phyloP scores from a whole-genome alignment of 306 rosid species.

The Prunus armeniaca region DNA sequence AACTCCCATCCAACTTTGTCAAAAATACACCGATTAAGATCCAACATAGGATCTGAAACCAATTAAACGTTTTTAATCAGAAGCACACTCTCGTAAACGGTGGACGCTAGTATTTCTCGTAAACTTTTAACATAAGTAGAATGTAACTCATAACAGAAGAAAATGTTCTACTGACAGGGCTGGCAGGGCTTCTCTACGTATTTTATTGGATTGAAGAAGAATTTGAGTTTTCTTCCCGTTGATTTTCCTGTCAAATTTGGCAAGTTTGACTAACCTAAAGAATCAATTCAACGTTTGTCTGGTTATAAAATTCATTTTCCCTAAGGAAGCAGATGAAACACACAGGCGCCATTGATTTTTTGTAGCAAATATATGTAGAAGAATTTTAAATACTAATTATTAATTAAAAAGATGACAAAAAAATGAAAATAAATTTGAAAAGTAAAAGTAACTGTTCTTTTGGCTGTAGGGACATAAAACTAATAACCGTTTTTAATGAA shows the following conservation, averaged over 20 bases:
- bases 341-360: not conserved
- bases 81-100: not conserved
- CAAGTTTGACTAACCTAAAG: not conserved
- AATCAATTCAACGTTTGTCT: not conserved
- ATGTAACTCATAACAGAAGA: not conserved
- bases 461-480: not conserved
- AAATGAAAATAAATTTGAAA: too few species aligned
- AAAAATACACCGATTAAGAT: not conserved
- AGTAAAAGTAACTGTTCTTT: not conserved
- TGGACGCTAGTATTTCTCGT: not conserved
- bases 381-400: too few species aligned
- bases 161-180: not conserved
- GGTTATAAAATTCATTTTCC: not conserved
- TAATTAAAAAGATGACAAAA: not conserved
- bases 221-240: not conserved
- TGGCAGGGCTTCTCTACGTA: not conserved
- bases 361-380: too few species aligned
- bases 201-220: not conserved
- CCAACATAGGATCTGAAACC: not conserved
- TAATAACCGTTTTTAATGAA: not conserved
- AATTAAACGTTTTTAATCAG: not conserved
- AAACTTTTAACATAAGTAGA: not conserved
- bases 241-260: not conserved
- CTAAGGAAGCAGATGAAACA: not conserved
- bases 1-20: too few species aligned